A percentile compares a stretch with the other conserved stretches of the same genome.
phyloP scores from a whole-genome alignment of 1,284 basidiomycete genomes.

The Trichosporon faecale region DNA sequence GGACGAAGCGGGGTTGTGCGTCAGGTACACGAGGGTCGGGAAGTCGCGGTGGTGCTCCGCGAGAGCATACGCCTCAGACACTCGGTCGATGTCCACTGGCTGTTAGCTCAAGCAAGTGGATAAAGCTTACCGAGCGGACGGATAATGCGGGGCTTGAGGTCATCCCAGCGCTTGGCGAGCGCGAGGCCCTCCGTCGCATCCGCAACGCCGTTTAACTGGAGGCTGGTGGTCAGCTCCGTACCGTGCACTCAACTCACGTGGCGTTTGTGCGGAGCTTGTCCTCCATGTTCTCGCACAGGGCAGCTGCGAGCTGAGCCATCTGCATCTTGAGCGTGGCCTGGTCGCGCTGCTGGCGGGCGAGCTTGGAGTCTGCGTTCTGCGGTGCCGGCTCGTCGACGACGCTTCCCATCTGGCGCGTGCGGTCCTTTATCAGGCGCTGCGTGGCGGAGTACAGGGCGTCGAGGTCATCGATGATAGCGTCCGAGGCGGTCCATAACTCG shows the following conservation, averaged over 20 bases:
- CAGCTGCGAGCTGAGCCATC: slow-evolving; percentile 67
- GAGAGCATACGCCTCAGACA: slow-evolving; percentile 68
- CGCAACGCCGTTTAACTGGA: slow-evolving; percentile 39
- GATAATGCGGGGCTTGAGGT: slow-evolving; percentile 46
- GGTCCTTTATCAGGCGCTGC: slow-evolving; percentile 54
- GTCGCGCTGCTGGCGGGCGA: slow-evolving; percentile 29
- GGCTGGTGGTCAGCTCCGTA: slow-evolving; percentile 29
- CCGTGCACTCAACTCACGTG: slow-evolving; percentile 55
- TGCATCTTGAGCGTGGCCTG: slow-evolving; percentile 57
- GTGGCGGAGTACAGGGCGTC: slow-evolving; percentile 71
- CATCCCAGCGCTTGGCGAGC: slow-evolving; percentile 40
- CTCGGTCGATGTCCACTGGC: slow-evolving; percentile 65
- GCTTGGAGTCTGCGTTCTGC: slow-evolving; percentile 10
- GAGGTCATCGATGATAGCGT: slow-evolving; percentile 65
- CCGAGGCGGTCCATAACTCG: slow-evolving; percentile 79
- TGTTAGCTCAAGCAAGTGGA: background rate
- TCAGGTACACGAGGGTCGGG: slow-evolving; percentile 73
- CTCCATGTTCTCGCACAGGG: slow-evolving; percentile 68
- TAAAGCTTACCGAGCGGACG: slow-evolving; percentile 42
- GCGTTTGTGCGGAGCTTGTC: slow-evolving; percentile 68
- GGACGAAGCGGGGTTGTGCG: slow-evolving; percentile 57
- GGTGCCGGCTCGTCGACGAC: slow-evolving; percentile 47
- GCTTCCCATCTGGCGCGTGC: slow-evolving; percentile 55
- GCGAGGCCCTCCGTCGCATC: slow-evolving; percentile 40
- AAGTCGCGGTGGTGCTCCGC: slow-evolving; percentile 85